phyloP scores from a whole-genome alignment of 164 flowering plant species.

The Euptelea pleiosperma region DNA sequence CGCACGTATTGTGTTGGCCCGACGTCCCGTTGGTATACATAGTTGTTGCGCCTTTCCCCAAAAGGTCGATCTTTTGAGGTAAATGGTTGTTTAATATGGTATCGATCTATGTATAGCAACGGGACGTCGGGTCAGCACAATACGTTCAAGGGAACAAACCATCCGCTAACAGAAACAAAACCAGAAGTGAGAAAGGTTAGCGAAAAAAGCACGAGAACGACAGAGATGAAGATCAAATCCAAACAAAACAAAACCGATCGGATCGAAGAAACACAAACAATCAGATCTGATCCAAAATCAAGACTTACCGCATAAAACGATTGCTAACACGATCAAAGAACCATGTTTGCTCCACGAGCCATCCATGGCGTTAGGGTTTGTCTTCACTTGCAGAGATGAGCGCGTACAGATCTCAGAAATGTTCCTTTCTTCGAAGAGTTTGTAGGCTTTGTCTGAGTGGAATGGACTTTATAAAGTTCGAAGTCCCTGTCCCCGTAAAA shows the following conservation, averaged over 20 bases:
- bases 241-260: not conserved
- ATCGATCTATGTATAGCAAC: too few species aligned
- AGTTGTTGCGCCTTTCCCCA: too few species aligned
- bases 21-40: too few species aligned
- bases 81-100: too few species aligned
- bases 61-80: too few species aligned
- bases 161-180: not conserved
- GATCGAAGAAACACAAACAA: not conserved
- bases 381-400: not conserved
- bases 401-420: slow-evolving; percentile 2
- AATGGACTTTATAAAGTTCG: too few species aligned
- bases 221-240: not conserved
- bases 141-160: not conserved
- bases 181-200: not conserved
- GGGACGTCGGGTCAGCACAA: too few species aligned
- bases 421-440: not conserved
- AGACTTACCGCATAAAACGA: slow-evolving; percentile 40
- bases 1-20: too few species aligned
- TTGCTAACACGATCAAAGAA: slow-evolving; percentile 36
- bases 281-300: not conserved
- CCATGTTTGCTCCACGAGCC: slow-evolving; percentile 42
- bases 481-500: too few species aligned
- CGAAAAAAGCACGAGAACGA: not conserved
- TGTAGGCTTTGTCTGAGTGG: too few species aligned
- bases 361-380: slow-evolving; percentile 33